phyloP scores from a whole-genome alignment of 495 filamentous ascomycete genomes.

The Neurospora sp. region DNA sequence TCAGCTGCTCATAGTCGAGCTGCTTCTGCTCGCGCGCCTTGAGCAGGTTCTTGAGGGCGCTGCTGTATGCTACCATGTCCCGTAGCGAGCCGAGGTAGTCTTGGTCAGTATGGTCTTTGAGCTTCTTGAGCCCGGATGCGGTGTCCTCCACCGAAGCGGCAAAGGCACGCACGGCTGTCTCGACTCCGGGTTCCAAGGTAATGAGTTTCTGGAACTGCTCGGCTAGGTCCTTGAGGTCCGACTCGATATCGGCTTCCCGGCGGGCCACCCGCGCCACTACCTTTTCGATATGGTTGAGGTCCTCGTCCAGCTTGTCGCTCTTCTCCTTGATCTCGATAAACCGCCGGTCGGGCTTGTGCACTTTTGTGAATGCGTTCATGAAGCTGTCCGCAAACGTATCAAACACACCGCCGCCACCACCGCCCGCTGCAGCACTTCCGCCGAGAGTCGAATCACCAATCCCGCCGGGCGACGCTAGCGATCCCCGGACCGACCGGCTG shows the following conservation, averaged over 20 bases:
- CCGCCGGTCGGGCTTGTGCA: constrained; percentile 87
- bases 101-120: constrained; percentile 91
- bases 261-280: constrained; percentile 82
- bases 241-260: constrained; percentile 78
- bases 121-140: constrained; percentile 54
- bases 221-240: constrained; percentile 79
- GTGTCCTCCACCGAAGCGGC: constrained; percentile 79
- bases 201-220: constrained; percentile 91
- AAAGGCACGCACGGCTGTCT: constrained; percentile 69
- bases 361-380: constrained; percentile 92
- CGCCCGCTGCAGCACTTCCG: constrained; percentile 10
- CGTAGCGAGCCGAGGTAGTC: constrained; percentile 84
- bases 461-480: constrained; percentile 29
- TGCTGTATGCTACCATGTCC: constrained; percentile 89
- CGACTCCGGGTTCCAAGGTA: constrained; percentile 79
- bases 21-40: constrained; percentile 96
- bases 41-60: constrained; percentile 72
- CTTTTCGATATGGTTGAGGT: constrained; percentile 86
- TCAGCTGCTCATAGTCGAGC: constrained; percentile 91
- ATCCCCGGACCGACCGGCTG: constrained; percentile 52
- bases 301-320: constrained; percentile 90
- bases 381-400: constrained; percentile 94
- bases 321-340: constrained; percentile 93
- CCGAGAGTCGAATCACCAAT: background rate
- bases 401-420: constrained; percentile 55